phyloP scores from a whole-genome alignment of 2,329 filamentous ascomycete genomes.

The Thielaviopsis ethacetica region DNA sequence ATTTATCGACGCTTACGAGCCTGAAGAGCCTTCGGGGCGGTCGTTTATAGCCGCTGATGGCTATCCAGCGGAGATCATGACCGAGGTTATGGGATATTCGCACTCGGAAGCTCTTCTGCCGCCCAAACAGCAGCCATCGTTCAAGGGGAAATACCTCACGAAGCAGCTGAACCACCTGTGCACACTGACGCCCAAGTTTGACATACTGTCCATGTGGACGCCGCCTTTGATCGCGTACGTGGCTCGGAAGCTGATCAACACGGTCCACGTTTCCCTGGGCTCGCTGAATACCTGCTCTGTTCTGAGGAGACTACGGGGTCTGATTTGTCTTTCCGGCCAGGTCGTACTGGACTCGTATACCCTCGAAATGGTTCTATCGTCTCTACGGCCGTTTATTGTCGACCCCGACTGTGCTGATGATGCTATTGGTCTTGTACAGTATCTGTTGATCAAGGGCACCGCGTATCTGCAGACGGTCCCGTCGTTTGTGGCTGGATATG shows the following conservation, averaged over 20 bases:
- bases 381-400: conserved; percentile 60
- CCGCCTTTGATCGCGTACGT: conserved; percentile 58
- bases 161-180: conserved; percentile 68
- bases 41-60: conserved; percentile 44
- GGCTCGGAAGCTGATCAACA: conserved; percentile 61
- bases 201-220: conserved; percentile 54
- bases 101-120: conserved; percentile 51
- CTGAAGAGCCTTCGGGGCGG: conserved; percentile 58
- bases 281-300: conserved; percentile 76
- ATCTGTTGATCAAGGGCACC: conserved; percentile 55
- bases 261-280: conserved; percentile 67
- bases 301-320: conserved; percentile 66
- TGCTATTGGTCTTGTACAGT: conserved; percentile 70
- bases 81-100: conserved; percentile 51
- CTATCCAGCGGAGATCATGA: conserved; percentile 47
- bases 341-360: conserved; percentile 65
- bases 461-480: conserved; percentile 47
- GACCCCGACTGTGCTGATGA: conserved; percentile 84
- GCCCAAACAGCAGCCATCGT: conserved; percentile 71
- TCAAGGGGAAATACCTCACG: conserved; percentile 60
- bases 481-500: conserved; percentile 66
- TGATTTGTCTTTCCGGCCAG: conserved; percentile 62
- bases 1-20: conserved; percentile 62
- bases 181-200: conserved; percentile 44
- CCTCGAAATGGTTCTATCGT: conserved; percentile 76